Percentiles rank a stretch among this genome's conserved stretches.
Evolutionary conservation across 768 basidiomycete genomes (phyloP).

Genomic region (Leccinum ochraceum): DNA sequence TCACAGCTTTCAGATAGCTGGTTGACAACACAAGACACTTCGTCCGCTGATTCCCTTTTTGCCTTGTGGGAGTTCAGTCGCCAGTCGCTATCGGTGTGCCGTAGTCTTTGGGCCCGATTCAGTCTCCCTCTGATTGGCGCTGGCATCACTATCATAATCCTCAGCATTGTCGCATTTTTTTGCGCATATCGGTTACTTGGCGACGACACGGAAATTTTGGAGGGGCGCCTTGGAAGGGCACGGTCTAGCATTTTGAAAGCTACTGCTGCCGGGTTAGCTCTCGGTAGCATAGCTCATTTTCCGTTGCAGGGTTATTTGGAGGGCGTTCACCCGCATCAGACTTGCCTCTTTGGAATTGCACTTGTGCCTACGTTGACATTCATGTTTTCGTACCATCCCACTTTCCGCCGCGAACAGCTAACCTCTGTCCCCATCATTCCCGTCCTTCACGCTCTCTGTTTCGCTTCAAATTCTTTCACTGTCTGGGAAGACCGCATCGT

Average conservation of each 20-base stretch:
- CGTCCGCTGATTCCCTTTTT: conserved; percentile 20
- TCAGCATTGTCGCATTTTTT: conserved; percentile 57
- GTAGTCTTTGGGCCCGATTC: conserved; percentile 94
- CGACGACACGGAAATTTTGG: conserved; percentile 38
- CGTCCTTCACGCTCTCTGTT: conserved; percentile 69
- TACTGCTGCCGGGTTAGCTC: conserved; percentile 36
- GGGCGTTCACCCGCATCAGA: conserved; percentile 53
- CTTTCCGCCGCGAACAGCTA: conserved; percentile 29
- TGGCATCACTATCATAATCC: conserved; percentile 63
- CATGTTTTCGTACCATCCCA: conserved; percentile 43
- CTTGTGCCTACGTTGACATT: conserved; percentile 49
- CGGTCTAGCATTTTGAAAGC: conserved; percentile 37
- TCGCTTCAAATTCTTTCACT: conserved; percentile 95
- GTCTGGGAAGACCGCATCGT: conserved; percentile 93
- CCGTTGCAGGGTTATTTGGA: conserved; percentile 37
- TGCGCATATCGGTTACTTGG: conserved; percentile 54
- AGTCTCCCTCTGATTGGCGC: conserved; percentile 73
- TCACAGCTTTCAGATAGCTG: conserved; percentile 47
- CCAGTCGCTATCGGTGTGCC: conserved; percentile 57
- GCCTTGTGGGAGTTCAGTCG: conserved; percentile 30
- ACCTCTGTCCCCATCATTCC: conserved; percentile 48
- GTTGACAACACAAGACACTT: conserved; percentile 35
- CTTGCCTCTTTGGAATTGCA: conserved; percentile 48
- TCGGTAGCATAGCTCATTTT: conserved; percentile 38
- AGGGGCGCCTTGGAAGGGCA: conserved; percentile 41